phyloP scores from a whole-genome alignment of 192 early-diverging fungal species.

The Thamnidium elegans region DNA sequence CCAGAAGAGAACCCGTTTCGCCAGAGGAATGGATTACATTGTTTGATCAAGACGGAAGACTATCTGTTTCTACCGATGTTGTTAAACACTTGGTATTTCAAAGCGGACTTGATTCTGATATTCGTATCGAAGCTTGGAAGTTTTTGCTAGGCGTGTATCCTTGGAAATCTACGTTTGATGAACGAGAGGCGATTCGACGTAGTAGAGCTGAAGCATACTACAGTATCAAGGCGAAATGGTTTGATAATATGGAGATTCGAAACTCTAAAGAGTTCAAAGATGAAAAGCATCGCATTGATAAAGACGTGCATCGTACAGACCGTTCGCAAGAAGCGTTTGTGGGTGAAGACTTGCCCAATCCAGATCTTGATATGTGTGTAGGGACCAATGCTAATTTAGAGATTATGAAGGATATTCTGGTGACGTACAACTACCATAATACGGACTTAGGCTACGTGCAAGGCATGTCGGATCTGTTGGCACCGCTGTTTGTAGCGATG shows the following conservation, averaged over 20 bases:
- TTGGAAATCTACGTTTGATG: slow-evolving; percentile 77
- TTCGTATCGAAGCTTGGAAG: slow-evolving; percentile 89
- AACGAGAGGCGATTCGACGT: slow-evolving; percentile 62
- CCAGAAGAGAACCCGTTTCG: slow-evolving; percentile 48
- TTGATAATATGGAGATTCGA: slow-evolving; percentile 56
- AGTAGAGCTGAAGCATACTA: slow-evolving; percentile 60
- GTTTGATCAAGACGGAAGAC: slow-evolving; percentile 55
- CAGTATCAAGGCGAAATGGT: slow-evolving; percentile 67
- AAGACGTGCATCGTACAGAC: slow-evolving; percentile 96
- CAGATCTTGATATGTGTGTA: slow-evolving; percentile 40
- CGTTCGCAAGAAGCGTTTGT: slow-evolving; percentile 79
- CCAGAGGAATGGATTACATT: slow-evolving; percentile 69
- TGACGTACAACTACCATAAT: slow-evolving; percentile 90
- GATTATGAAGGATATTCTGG: slow-evolving; percentile 85
- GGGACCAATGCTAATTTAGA: slow-evolving; percentile 77
- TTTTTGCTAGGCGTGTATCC: slow-evolving; percentile 83
- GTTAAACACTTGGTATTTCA: slow-evolving; percentile 63
- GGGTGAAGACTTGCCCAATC: slow-evolving; percentile 55
- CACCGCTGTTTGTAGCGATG: slow-evolving; percentile 89
- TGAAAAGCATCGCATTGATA: slow-evolving; percentile 72
- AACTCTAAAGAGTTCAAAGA: slow-evolving; percentile 57
- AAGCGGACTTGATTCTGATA: slow-evolving; percentile 79
- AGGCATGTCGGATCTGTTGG: slow-evolving; percentile 94
- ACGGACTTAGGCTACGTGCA: slow-evolving; percentile 86
- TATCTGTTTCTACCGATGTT: slow-evolving; percentile 46